Percentiles rank a stretch among this genome's conserved stretches.
Evolutionary conservation across 805 yeast species (phyloP).

Genomic region (Grigorovia yakushimaensis): DNA sequence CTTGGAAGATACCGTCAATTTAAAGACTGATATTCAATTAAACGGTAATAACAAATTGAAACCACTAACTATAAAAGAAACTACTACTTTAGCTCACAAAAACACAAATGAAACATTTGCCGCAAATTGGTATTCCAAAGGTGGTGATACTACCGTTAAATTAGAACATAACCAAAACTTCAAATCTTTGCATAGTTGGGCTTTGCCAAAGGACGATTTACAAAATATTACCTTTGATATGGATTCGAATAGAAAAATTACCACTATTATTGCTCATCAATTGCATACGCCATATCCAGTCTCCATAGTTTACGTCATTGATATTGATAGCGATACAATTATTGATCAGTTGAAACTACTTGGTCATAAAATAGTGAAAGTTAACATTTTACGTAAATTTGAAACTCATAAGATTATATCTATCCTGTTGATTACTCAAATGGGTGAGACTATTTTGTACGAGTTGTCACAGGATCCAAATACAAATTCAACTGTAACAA

Average conservation of each 20-base stretch:
- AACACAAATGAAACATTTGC: not conserved
- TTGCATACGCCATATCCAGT: not conserved
- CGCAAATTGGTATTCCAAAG: slow-evolving; percentile 2
- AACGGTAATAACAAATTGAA: not conserved
- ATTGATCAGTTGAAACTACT: slow-evolving; percentile 16
- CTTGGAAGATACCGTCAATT: no score
- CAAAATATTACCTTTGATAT: slow-evolving; percentile 4
- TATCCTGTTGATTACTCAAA: slow-evolving; percentile 12
- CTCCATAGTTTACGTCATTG: slow-evolving; percentile 2
- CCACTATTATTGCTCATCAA: not conserved
- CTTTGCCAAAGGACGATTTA: not conserved
- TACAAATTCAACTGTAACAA: no score
- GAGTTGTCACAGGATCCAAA: slow-evolving; percentile 12
- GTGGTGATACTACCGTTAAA: not conserved
- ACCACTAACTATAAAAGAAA: not conserved
- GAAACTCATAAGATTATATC: slow-evolving; percentile 8
- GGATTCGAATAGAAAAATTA: slow-evolving; percentile 1
- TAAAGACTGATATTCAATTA: not conserved
- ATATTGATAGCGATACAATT: slow-evolving; percentile 3
- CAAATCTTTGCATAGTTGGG: not conserved
- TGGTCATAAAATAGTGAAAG: slow-evolving; percentile 14
- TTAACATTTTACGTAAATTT: slow-evolving; percentile 12
- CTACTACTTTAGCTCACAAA: not conserved
- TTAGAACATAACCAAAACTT: no score
- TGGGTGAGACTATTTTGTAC: slow-evolving; percentile 18